phyloP scores from a whole-genome alignment of 768 basidiomycete species.

The Mycena polygramma region DNA sequence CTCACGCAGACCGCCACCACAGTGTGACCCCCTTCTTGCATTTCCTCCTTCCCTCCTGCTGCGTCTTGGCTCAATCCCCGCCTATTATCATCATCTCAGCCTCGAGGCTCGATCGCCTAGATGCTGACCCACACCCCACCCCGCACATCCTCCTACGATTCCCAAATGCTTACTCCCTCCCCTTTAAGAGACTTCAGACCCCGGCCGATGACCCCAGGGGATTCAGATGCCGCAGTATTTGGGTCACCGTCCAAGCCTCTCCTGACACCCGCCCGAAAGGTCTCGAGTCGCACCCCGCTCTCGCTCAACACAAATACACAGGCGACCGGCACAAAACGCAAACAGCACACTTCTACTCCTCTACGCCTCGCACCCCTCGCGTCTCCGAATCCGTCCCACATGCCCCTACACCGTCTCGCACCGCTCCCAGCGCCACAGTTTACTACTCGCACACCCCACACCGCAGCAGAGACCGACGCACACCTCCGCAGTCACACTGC shows the following conservation, averaged over 20 bases:
- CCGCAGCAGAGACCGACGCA: slow-evolving; percentile 49
- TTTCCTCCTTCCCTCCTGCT: too few relatives aligned
- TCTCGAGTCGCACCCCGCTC: slow-evolving; percentile 57
- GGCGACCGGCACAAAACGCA: slow-evolving; percentile 70
- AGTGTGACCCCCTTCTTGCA: too few relatives aligned
- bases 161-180: slow-evolving; percentile 76
- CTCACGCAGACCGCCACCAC: neutral
- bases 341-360: slow-evolving; percentile 67
- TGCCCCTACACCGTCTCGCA: slow-evolving; percentile 51
- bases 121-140: slow-evolving; percentile 48
- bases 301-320: slow-evolving; percentile 48
- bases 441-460: slow-evolving; percentile 47
- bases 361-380: slow-evolving; percentile 63
- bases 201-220: slow-evolving; percentile 61
- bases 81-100: neutral
- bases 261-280: slow-evolving; percentile 72
- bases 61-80: too few relatives aligned
- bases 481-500: slow-evolving; percentile 39
- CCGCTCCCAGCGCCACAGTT: slow-evolving; percentile 53
- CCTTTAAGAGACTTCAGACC: slow-evolving; percentile 57
- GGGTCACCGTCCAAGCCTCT: slow-evolving; percentile 66
- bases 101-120: neutral
- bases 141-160: slow-evolving; percentile 55
- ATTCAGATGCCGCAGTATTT: slow-evolving; percentile 70
- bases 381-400: slow-evolving; percentile 60